Conservation (phyloP, 176 grass and related monocot species). For the Aegilops umbellulata region DNA sequence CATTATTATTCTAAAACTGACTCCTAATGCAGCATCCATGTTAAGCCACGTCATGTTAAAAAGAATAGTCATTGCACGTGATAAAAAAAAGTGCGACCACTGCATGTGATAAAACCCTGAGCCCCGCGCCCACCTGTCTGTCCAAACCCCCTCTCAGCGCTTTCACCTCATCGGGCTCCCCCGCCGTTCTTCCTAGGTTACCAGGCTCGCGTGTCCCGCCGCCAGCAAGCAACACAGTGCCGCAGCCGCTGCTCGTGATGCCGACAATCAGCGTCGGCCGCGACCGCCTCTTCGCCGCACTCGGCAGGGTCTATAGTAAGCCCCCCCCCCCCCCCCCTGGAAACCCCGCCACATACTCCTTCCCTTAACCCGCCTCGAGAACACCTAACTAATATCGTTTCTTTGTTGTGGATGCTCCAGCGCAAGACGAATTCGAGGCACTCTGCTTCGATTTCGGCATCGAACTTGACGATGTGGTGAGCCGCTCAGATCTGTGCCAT, state of each 20-base stretch:
- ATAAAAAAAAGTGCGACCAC: no score
- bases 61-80: no score
- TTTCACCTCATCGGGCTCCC: not conserved
- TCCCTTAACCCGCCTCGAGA: not conserved
- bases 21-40: no score
- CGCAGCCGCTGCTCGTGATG: slow-evolving; percentile 10
- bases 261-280: slow-evolving; percentile 76
- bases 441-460: slow-evolving; percentile 95
- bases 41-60: no score
- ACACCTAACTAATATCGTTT: not conserved
- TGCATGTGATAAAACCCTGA: no score
- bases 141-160: not conserved
- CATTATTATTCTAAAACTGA: no score
- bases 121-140: not conserved
- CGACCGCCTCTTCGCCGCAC: slow-evolving; percentile 58
- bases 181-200: not conserved
- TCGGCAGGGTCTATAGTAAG: slow-evolving; percentile 66
- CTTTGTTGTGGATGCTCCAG: slow-evolving; percentile 34
- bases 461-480: slow-evolving; percentile 95
- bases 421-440: slow-evolving; percentile 75
- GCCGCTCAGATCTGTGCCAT: not conserved
- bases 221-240: not conserved
- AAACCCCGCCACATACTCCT: not conserved
- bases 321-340: not conserved
- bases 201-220: not conserved